Percentiles rank a stretch among this genome's conserved stretches.
Conservation (phyloP, 345 rosid species). For the Populus davidiana region DNA sequence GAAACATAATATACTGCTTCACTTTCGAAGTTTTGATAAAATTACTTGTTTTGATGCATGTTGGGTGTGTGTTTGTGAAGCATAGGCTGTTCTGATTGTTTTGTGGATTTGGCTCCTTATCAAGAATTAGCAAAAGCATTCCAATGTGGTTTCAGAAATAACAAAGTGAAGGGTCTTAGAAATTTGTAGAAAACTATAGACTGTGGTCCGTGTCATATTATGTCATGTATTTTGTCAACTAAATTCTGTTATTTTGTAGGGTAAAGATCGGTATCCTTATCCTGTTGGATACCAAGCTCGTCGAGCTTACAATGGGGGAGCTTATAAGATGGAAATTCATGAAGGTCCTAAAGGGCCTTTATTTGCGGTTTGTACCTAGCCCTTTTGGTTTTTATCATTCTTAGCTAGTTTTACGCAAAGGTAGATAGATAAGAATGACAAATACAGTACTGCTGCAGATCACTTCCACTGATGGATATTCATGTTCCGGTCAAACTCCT, state of each 20-base stretch:
- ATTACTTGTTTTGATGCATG: no score
- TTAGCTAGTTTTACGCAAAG: conserved; percentile 1
- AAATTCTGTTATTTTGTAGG: conserved; percentile 38
- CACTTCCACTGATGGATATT: conserved; percentile 48
- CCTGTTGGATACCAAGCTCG: conserved; percentile 79
- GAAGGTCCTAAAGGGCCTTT: conserved; percentile 84
- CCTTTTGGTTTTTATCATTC: conserved; percentile 13
- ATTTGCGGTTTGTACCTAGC: conserved; percentile 53
- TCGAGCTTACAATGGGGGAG: conserved; percentile 55
- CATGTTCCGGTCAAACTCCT: conserved; percentile 74
- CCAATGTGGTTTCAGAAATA: no score
- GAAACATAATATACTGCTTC: no score
- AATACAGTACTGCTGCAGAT: conserved; percentile 43
- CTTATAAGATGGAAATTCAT: conserved; percentile 59
- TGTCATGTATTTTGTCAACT: not conserved
- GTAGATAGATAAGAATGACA: not conserved
- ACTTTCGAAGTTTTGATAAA: no score
- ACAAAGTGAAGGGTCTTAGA: no score
- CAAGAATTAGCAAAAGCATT: no score
- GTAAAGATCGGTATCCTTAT: conserved; percentile 90
- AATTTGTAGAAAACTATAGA: no score
- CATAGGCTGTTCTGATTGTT: no score
- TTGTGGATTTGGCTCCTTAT: no score
- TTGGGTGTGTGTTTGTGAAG: no score
- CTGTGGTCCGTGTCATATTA: not conserved